Conservation (phyloP, 176 grass and related monocot genomes). For the Zea luxurians region DNA sequence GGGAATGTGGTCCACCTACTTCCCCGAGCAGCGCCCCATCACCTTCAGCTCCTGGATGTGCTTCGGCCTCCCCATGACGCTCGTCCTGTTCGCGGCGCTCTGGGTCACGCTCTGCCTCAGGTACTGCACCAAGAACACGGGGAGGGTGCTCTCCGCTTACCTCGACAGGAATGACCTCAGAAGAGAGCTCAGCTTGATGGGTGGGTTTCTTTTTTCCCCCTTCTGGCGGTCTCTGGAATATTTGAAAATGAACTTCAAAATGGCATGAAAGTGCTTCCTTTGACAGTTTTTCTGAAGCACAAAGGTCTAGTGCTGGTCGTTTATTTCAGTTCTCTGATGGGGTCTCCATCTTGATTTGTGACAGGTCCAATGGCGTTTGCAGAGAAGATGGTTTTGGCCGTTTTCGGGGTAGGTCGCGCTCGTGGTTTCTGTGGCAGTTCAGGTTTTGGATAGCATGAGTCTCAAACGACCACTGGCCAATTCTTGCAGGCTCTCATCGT, state of each 20-base stretch:
- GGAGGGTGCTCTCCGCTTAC: slow-evolving; percentile 66
- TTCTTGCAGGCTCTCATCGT: slow-evolving; percentile 62
- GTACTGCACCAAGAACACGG: slow-evolving; percentile 69
- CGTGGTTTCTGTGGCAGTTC: background rate
- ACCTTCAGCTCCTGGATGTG: slow-evolving; percentile 93
- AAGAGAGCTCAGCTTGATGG: slow-evolving; percentile 71
- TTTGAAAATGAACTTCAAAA: slow-evolving; percentile 36
- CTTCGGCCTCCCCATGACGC: slow-evolving; percentile 71
- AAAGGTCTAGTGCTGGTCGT: too few species aligned
- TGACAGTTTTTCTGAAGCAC: background rate
- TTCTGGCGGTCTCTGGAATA: background rate
- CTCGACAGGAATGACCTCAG: slow-evolving; percentile 72
- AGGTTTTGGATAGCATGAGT: background rate
- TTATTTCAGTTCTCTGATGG: background rate
- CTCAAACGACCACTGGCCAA: background rate
- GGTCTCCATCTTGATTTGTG: background rate
- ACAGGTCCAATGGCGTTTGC: slow-evolving; percentile 94
- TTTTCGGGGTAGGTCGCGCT: slow-evolving; percentile 62
- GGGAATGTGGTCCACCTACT: slow-evolving; percentile 85
- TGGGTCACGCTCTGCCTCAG: slow-evolving; percentile 69
- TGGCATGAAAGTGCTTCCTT: background rate
- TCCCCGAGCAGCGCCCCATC: slow-evolving; percentile 62
- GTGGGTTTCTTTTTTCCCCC: slow-evolving; percentile 22
- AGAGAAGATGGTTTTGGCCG: slow-evolving; percentile 83
- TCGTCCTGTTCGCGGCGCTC: slow-evolving; percentile 58